A percentile compares a stretch with the other conserved stretches of the same genome.
Evolutionary conservation across 2,329 filamentous ascomycete genomes (phyloP).

Genomic region (Alternaria hordeiaustralica): DNA sequence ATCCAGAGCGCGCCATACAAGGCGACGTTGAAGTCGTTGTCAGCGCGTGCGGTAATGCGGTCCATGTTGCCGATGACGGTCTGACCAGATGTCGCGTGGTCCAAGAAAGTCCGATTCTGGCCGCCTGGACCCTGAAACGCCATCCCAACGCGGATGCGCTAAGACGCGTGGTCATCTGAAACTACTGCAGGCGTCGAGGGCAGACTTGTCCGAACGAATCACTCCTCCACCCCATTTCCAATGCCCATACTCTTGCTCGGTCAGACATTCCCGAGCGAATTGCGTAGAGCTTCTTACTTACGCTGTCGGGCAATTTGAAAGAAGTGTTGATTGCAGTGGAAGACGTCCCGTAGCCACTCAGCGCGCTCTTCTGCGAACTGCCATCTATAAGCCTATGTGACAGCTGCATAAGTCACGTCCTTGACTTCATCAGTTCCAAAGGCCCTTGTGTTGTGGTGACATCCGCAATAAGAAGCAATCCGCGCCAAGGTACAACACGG

Average conservation of each 20-base stretch:
- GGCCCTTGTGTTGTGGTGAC: too few relatives aligned
- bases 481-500: neutral
- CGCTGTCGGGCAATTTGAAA: conserved; percentile 7
- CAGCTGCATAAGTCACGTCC: neutral
- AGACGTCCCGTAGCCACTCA: conserved; percentile 15
- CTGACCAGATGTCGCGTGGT: conserved; percentile 8
- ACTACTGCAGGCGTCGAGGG: neutral
- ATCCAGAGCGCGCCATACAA: conserved; percentile 30
- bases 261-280: conserved; percentile 7
- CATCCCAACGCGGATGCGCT: conserved; percentile 3
- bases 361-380: neutral
- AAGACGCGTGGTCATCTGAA: conserved; percentile 27
- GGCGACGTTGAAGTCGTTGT: conserved; percentile 26
- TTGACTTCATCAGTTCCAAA: neutral
- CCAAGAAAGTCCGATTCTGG: conserved; percentile 1
- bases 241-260: neutral
- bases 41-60: conserved; percentile 29
- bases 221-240: neutral
- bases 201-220: conserved; percentile 9
- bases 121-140: conserved; percentile 10
- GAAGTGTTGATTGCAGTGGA: conserved; percentile 15
- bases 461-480: neutral
- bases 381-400: neutral
- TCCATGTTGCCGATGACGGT: conserved; percentile 29
- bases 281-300: neutral